phyloP scores from a whole-genome alignment of 768 basidiomycete genomes.

The Russula sp. region DNA sequence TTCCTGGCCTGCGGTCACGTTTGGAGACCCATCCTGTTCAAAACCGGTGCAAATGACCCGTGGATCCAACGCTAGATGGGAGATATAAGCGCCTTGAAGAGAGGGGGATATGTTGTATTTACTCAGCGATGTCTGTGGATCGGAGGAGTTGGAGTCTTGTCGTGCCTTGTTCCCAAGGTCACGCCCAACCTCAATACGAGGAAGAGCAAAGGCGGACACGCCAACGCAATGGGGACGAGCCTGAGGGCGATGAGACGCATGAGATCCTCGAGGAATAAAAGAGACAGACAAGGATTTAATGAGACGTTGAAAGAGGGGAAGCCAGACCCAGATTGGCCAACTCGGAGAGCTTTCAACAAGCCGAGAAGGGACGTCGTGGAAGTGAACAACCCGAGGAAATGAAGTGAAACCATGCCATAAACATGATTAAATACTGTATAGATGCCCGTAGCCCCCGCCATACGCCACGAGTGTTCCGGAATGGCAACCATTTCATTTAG shows the following conservation, averaged over 20 bases:
- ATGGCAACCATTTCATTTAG: too few species aligned
- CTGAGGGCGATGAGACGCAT: constrained; percentile 11
- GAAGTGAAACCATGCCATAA: too few species aligned
- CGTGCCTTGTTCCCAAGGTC: neutral
- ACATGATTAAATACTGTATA: too few species aligned
- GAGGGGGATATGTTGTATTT: neutral
- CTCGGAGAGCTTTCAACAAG: too few species aligned
- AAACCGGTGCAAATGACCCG: constrained; percentile 47
- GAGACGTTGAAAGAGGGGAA: too few species aligned
- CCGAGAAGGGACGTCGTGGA: too few species aligned
- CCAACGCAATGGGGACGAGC: constrained; percentile 32
- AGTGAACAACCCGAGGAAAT: too few species aligned
- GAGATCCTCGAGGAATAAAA: neutral
- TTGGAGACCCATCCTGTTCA: constrained; percentile 49
- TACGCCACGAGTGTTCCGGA: too few species aligned
- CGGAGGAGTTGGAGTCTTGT: neutral
- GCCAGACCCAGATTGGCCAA: too few species aligned
- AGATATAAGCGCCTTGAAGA: neutral
- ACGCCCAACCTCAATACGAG: constrained; percentile 16
- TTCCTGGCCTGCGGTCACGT: constrained; percentile 43
- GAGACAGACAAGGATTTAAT: too few species aligned
- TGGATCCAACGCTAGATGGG: constrained; percentile 41
- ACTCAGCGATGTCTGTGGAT: constrained; percentile 21
- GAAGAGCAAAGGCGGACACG: constrained; percentile 33
- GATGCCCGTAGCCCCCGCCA: too few species aligned